Evolutionary conservation across 2,329 filamentous ascomycete genomes (phyloP), one percentile per base, ranked within the genome.

Genomic region (Exophiala viscosa): DNA sequence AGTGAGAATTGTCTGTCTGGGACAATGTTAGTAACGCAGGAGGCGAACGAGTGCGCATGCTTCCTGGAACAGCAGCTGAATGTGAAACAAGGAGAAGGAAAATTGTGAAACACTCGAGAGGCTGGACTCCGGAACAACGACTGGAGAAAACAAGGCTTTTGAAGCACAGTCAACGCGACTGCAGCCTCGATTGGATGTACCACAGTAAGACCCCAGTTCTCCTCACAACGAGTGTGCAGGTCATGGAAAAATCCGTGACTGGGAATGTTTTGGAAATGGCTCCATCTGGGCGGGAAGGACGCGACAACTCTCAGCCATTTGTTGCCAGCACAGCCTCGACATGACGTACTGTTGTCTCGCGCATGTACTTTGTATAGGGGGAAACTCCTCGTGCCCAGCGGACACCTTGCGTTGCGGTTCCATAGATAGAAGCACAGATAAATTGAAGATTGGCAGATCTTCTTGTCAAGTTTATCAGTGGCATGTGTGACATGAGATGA

Each of bases 21-120:
- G 8, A 28, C 23, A 28, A 39, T 36, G 20, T 38, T 15, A 17
- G 40, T 43, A 39, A 33, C 33, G 43, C 28, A 39, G 32, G n/a
- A 20, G 15, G 40, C 31, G 10, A 34, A 45, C 33, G 15, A 43
- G 11, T 45, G 42, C 3, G 41, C 18, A 33, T 23, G 15, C 33
- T 20, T 31, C 28, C 34, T 40, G 10, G 34, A 45, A 32, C 9
- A 39, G 38, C 18, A 33, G 23, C 14, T 39, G 20, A 20, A 48
- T 38, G 36, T 52, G 52, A 55, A 40, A 55, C 48, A 43, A 47
- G 49, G 52, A 48, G 28, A 48, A 20, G 50, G 28, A 42, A 15
- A 46, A 14, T 2, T 43, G 47, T 55, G 53, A 55, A 55, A 55
- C 53, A 39, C 35, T 39, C 42, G 39, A 23, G 40, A 34, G 48